phyloP scores from a whole-genome alignment of 148 eudicot genomes.

The Camellia japonica region DNA sequence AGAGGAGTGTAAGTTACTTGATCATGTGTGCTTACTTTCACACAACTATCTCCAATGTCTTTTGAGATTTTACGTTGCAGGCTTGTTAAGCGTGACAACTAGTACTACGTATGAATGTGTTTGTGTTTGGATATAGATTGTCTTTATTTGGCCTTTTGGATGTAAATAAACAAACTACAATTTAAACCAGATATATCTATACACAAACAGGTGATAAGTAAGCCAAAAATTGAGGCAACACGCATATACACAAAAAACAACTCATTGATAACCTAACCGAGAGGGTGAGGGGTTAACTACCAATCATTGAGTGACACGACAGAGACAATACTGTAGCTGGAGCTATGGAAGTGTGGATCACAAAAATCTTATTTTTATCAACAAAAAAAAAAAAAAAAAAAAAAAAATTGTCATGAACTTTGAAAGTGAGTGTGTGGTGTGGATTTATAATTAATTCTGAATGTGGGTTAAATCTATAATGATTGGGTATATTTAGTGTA shows the following conservation, averaged over 20 bases:
- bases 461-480: too few relatives aligned
- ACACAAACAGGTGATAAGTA: conserved; percentile 9
- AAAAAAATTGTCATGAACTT: too few relatives aligned
- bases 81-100: background rate
- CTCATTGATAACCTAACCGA: background rate
- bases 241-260: background rate
- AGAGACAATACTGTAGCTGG: too few relatives aligned
- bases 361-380: too few relatives aligned
- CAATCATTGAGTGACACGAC: too few relatives aligned
- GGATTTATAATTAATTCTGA: too few relatives aligned
- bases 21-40: background rate
- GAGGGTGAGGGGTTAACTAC: too few relatives aligned
- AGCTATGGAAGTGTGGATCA: too few relatives aligned
- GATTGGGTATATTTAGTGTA: too few relatives aligned
- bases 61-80: background rate
- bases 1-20: background rate
- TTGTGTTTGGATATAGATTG: background rate
- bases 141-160: background rate
- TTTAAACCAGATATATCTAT: background rate
- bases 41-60: background rate
- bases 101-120: background rate
- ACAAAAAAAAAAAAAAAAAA: too few relatives aligned
- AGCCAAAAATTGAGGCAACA: conserved; percentile 18
- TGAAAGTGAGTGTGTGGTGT: too few relatives aligned
- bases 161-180: background rate